These are phyloP conservation scores for Apiosordaria backusii DNA, from an alignment of 495 filamentous ascomycete genomes.

Conservation along the genomic window DNA sequence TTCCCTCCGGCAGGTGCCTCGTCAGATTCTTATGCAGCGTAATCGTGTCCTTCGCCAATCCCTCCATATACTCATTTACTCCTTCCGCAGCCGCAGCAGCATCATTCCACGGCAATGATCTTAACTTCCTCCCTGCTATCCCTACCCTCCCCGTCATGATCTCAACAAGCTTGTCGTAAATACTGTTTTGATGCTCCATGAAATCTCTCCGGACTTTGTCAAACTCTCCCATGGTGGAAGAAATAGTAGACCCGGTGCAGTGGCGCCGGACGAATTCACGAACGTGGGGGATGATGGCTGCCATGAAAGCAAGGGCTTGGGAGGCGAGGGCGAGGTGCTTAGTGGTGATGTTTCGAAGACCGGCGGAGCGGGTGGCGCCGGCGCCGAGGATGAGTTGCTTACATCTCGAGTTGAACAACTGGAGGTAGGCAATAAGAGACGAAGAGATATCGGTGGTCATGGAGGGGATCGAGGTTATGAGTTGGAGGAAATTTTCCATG, in stretches of 20 bases:
- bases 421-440: slow-evolving; percentile 60
- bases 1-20: slow-evolving; percentile 76
- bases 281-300: slow-evolving; percentile 81
- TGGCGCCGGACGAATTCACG: slow-evolving; percentile 87
- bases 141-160: slow-evolving; percentile 84
- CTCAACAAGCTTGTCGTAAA: slow-evolving; percentile 92
- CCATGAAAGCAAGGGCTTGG: slow-evolving; percentile 85
- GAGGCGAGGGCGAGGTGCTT: slow-evolving; percentile 92
- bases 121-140: slow-evolving; percentile 70
- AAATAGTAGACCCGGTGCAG: slow-evolving; percentile 47
- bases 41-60: slow-evolving; percentile 79
- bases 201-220: slow-evolving; percentile 86
- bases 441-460: slow-evolving; percentile 80
- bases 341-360: slow-evolving; percentile 92
- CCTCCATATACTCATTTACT: slow-evolving; percentile 82
- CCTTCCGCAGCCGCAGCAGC: slow-evolving; percentile 28
- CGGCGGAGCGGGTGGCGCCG: slow-evolving; percentile 84
- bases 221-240: slow-evolving; percentile 73
- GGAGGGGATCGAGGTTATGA: slow-evolving; percentile 79
- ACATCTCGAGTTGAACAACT: slow-evolving; percentile 90
- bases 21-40: slow-evolving; percentile 84
- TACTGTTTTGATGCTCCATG: slow-evolving; percentile 89
- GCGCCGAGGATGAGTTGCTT: slow-evolving; percentile 93
- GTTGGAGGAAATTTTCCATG: slow-evolving; percentile 75
- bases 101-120: slow-evolving; percentile 70